These are phyloP conservation scores for Calocera viscosa DNA, from an alignment of 768 basidiomycete genomes.

Conservation along the genomic window DNA sequence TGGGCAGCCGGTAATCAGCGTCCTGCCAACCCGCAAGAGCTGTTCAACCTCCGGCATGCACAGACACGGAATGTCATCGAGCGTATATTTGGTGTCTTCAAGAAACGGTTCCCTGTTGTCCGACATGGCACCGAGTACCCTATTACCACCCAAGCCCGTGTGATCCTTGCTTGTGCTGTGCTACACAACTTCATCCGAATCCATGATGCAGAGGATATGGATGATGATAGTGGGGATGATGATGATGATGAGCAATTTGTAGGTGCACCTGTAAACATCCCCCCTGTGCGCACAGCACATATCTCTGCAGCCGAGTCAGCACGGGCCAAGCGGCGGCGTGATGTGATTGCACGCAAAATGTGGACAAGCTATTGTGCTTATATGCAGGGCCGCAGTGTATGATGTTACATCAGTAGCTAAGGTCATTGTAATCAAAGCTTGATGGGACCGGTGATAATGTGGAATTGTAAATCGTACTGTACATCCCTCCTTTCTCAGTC, in stretches of 20 bases:
- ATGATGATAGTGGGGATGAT: background rate
- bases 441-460: background rate
- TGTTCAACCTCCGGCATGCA: slow-evolving; percentile 23
- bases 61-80: slow-evolving; percentile 21
- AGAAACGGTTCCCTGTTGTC: slow-evolving; percentile 14
- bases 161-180: slow-evolving; percentile 17
- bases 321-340: background rate
- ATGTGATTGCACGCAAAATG: background rate
- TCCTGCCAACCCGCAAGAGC: slow-evolving; percentile 20
- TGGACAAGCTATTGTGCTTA: background rate
- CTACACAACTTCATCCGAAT: slow-evolving; percentile 23
- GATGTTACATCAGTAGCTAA: background rate
- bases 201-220: slow-evolving; percentile 16
- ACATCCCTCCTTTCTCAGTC: no score
- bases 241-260: background rate
- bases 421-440: background rate
- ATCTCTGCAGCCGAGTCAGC: background rate
- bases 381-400: background rate
- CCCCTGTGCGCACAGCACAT: background rate
- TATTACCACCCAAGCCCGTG: slow-evolving; percentile 16
- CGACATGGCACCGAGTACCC: slow-evolving; percentile 14
- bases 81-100: slow-evolving; percentile 21
- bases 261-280: background rate
- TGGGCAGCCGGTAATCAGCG: no score
- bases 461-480: no score